Evolutionary conservation across 2,329 filamentous ascomycete genomes (phyloP), one percentile per base, ranked within the genome.

Genomic region (Pseudogymnoascus sp.): DNA sequence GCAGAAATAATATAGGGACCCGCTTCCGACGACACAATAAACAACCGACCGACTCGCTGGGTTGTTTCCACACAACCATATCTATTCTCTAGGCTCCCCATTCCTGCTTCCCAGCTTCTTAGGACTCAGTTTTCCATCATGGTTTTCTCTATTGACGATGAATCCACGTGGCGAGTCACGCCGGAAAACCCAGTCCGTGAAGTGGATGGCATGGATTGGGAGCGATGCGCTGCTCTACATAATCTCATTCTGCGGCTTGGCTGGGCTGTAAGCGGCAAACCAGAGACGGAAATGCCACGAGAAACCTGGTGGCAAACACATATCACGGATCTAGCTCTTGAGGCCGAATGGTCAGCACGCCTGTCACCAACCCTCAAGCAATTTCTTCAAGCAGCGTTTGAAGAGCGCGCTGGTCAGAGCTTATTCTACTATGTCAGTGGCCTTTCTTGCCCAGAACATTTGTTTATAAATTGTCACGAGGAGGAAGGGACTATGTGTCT

Each of bases 141-240:
- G 45, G 45, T 51, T 29, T 51, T 51, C 45, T 51, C 45, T 10
- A 26, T 51, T n/a, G 8, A 51, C 23, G 23, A 51, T 26, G 45
- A 51, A 51, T 29, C 45, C 23, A 51, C 45, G 12, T 63, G 45
- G 37, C 8, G 45, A 63, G 45, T 63, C 47, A 63, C 42, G 10
- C 40, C 45, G 5, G 62, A 63, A 37, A 59, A 54, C 37, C 62
- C 62, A 21, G 40, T 63, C 10, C 62, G 62, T 39, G 60, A 61
- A 45, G 60, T 61, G 31, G n/a, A 51, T 51, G 64, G 65, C 37
- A 62, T 69, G 65, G 66, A 67, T 47, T 66, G 62, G 51, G 63
- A 66, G 42, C 66, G 67, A 7, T 69, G 67, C 42, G 67, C 67
- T 23, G 62, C 64, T 54, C 29, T 69, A 23, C 66, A 69, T 47